A percentile compares a stretch with the other conserved stretches of the same genome.
Conservation (phyloP, 2,329 filamentous ascomycete species). For the Botrytis cinerea region DNA sequence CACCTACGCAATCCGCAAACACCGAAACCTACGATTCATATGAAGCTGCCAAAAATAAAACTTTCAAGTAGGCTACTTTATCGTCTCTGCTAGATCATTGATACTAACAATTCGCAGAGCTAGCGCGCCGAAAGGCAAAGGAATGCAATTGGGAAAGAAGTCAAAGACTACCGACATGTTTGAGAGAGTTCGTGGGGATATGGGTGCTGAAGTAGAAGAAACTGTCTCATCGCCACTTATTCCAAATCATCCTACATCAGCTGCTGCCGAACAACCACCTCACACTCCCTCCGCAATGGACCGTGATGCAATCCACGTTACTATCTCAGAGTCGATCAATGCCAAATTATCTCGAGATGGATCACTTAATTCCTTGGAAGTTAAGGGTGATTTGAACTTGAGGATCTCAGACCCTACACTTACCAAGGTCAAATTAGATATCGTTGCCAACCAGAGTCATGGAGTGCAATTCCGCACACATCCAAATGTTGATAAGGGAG, state of each 20-base stretch:
- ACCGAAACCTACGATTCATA: slow-evolving; percentile 90
- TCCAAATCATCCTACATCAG: slow-evolving; percentile 49
- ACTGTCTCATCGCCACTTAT: slow-evolving; percentile 64
- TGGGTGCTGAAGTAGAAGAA: slow-evolving; percentile 84
- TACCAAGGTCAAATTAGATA: slow-evolving; percentile 86
- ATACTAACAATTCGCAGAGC: slow-evolving; percentile 45
- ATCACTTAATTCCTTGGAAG: slow-evolving; percentile 78
- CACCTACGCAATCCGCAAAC: slow-evolving; percentile 71
- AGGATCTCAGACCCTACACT: slow-evolving; percentile 85
- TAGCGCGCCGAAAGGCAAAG: slow-evolving; percentile 81
- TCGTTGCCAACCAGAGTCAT: slow-evolving; percentile 74
- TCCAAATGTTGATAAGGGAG: slow-evolving; percentile 88
- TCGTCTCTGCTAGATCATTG: slow-evolving; percentile 36
- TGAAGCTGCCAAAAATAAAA: slow-evolving; percentile 96
- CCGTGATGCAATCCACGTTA: slow-evolving; percentile 83
- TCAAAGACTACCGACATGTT: slow-evolving; percentile 98
- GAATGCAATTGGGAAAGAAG: slow-evolving; percentile 99
- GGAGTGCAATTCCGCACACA: slow-evolving; percentile 93
- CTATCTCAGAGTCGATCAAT: slow-evolving; percentile 84
- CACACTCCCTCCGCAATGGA: slow-evolving; percentile 68
- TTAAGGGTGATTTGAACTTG: slow-evolving; percentile 90
- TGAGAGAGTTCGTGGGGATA: slow-evolving; percentile 87
- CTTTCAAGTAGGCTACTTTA: slow-evolving; percentile 65
- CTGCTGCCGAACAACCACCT: slow-evolving; percentile 53
- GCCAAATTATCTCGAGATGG: slow-evolving; percentile 89